A percentile compares a stretch with the other conserved stretches of the same genome.
Evolutionary conservation across 805 yeast species (phyloP).

Genomic region (Candida michaelii): DNA sequence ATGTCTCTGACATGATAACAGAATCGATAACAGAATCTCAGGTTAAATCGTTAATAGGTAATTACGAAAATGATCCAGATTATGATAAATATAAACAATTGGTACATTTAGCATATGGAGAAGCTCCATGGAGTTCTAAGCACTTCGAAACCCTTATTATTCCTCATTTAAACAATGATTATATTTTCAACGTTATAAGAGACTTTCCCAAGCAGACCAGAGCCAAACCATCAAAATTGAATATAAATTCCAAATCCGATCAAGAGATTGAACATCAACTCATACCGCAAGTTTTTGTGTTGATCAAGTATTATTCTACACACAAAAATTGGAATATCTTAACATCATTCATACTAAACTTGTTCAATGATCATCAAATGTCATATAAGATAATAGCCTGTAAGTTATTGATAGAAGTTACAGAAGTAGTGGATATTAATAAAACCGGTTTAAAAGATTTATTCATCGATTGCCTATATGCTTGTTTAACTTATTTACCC

Average conservation of each 20-base stretch:
- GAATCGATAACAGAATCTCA: background rate
- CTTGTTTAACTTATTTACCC: conserved; percentile 29
- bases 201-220: background rate
- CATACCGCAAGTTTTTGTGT: conserved; percentile 27
- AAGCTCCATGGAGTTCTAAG: conserved; percentile 7
- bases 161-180: conserved; percentile 2
- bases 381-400: conserved; percentile 25
- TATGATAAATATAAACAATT: background rate
- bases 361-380: conserved; percentile 35
- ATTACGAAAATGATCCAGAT: background rate
- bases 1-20: background rate
- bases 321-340: conserved; percentile 25
- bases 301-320: conserved; percentile 11
- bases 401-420: conserved; percentile 6
- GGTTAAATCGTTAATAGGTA: background rate
- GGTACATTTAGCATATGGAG: conserved; percentile 1
- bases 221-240: conserved; percentile 3
- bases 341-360: conserved; percentile 32
- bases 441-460: conserved; percentile 27
- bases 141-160: background rate
- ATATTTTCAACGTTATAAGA: conserved; percentile 5
- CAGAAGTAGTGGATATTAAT: background rate
- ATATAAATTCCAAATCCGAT: background rate
- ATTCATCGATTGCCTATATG: conserved; percentile 25
- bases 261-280: conserved; percentile 11